A percentile compares a stretch with the other conserved stretches of the same genome.
Evolutionary conservation across 2,329 filamentous ascomycete species (phyloP).

Genomic region (Sphaceloma murrayae): DNA sequence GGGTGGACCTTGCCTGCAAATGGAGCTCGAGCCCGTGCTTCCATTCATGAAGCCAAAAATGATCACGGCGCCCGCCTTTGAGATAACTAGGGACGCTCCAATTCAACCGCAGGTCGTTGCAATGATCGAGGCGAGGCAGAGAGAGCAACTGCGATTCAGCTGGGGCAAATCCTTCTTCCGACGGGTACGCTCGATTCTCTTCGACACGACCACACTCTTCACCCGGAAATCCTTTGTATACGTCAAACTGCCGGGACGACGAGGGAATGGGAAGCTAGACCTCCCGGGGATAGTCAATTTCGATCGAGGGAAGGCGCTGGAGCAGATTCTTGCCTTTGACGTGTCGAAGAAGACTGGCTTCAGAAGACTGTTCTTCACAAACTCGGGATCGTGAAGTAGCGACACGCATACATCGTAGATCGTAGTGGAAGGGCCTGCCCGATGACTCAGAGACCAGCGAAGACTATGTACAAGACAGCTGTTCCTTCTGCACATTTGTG

Average conservation of each 20-base stretch:
- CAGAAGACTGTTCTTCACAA: conserved; percentile 11
- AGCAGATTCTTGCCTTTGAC: conserved; percentile 4
- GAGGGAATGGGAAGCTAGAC: conserved; percentile 10
- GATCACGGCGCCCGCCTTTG: not conserved
- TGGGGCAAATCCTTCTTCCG: conserved; percentile 14
- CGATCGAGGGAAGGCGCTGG: conserved; percentile 7
- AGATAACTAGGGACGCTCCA: conserved; percentile 4
- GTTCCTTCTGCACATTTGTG: no score
- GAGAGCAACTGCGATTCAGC: conserved; percentile 9
- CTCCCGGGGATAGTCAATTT: conserved; percentile 8
- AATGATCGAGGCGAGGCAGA: not conserved
- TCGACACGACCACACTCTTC: conserved; percentile 11
- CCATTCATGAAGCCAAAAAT: conserved; percentile 1
- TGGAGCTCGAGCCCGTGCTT: conserved; percentile 9
- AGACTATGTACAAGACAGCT: conserved; percentile 8
- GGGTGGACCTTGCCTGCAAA: conserved; percentile 3
- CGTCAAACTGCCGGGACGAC: not conserved
- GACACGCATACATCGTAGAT: no score
- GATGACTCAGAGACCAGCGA: no score
- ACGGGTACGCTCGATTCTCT: conserved; percentile 5
- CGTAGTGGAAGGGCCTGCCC: no score
- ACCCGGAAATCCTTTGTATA: conserved; percentile 13
- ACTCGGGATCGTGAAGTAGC: not conserved
- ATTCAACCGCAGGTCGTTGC: not conserved
- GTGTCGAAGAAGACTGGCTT: conserved; percentile 13